A percentile compares a stretch with the other conserved stretches of the same genome.
These are phyloP conservation scores for Colletotrichum cereale DNA, from an alignment of 2,329 filamentous ascomycete species.

Conservation along the genomic window DNA sequence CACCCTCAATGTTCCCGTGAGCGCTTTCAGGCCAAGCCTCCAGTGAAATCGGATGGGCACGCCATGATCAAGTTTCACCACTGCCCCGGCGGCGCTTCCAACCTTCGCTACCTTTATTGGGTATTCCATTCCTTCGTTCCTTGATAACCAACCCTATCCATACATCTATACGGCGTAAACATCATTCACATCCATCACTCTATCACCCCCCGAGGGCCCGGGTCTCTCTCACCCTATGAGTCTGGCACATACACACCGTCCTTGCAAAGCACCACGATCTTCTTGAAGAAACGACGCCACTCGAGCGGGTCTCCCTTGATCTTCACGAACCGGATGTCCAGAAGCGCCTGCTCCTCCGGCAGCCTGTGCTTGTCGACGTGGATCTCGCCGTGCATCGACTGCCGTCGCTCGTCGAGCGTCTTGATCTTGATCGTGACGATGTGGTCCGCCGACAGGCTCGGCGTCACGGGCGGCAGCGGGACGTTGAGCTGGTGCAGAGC, in stretches of 20 bases:
- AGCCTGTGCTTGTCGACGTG: slow-evolving; percentile 75
- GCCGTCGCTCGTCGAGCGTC: slow-evolving; percentile 78
- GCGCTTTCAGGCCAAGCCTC: too few relatives aligned
- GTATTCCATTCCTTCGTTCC: not conserved
- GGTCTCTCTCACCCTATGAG: slow-evolving; percentile 47
- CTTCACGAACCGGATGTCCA: slow-evolving; percentile 93
- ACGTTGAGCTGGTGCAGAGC: slow-evolving; percentile 89
- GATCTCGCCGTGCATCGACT: slow-evolving; percentile 81
- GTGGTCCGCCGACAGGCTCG: slow-evolving; percentile 65
- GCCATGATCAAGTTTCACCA: not conserved
- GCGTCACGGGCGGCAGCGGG: slow-evolving; percentile 68
- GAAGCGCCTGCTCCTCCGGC: slow-evolving; percentile 69
- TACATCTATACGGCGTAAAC: slow-evolving; percentile 25
- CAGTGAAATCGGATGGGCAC: not conserved
- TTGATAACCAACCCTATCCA: slow-evolving; percentile 19
- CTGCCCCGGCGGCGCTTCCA: too few relatives aligned
- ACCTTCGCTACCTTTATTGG: not conserved
- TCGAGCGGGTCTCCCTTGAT: slow-evolving; percentile 95
- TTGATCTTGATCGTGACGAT: slow-evolving; percentile 78
- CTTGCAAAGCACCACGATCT: slow-evolving; percentile 87
- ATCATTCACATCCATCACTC: slow-evolving; percentile 29
- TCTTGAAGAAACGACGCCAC: slow-evolving; percentile 98
- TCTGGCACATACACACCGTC: slow-evolving; percentile 78
- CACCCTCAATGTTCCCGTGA: not conserved
- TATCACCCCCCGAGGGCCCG: not conserved